phyloP scores from a whole-genome alignment of 371 early-diverging fungal species.

The Circinella minor region DNA sequence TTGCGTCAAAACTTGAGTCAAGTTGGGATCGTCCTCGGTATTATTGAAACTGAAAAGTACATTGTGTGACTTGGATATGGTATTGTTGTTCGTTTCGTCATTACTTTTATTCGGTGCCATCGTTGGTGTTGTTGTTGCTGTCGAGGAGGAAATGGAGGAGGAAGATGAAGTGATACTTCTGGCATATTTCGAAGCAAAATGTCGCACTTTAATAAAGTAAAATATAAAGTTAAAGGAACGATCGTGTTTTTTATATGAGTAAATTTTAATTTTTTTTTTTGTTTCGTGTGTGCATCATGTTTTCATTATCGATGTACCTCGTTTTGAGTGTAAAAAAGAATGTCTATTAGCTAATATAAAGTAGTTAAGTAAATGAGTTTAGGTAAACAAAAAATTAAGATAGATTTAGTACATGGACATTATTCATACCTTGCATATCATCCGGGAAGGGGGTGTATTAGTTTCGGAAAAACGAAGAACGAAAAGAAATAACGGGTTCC shows the following conservation, averaged over 20 bases:
- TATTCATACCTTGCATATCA: constrained; percentile 9
- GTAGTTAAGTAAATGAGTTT: not conserved
- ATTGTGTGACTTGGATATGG: not conserved
- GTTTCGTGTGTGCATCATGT: too few relatives aligned
- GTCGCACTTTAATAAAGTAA: not conserved
- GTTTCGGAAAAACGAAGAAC: constrained; percentile 1
- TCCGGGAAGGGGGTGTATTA: constrained; percentile 7
- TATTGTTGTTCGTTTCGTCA: not conserved
- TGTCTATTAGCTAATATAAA: constrained; percentile 5
- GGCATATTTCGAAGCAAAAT: constrained; percentile 4
- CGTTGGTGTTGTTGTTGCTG: not conserved
- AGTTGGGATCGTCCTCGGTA: constrained; percentile 3
- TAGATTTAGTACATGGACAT: not conserved
- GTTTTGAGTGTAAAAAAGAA: constrained; percentile 4
- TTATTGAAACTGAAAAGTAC: not conserved
- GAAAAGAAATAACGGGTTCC: not conserved
- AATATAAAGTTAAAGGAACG: not conserved
- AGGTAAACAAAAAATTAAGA: not conserved
- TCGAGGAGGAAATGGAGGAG: not conserved
- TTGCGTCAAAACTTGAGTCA: constrained; percentile 18
- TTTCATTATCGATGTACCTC: not conserved
- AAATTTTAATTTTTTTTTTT: not conserved
- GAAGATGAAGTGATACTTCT: not conserved
- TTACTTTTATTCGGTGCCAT: not conserved
- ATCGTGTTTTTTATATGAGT: not conserved